These are phyloP conservation scores for Fomitiporia mediterranea DNA, from an alignment of 1,284 basidiomycete genomes.

Conservation along the genomic window DNA sequence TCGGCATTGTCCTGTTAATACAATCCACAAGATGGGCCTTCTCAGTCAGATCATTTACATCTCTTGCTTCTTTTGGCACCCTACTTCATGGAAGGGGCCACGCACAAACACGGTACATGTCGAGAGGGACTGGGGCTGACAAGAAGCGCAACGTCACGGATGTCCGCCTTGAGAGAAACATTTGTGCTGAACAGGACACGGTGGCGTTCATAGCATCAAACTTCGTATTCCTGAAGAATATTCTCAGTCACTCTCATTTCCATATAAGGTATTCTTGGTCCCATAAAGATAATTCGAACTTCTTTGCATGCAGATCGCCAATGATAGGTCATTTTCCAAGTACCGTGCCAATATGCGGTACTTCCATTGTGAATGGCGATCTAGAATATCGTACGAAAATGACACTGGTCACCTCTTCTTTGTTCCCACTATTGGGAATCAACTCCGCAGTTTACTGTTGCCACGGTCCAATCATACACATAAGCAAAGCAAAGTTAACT, in stretches of 20 bases:
- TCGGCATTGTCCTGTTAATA: background rate
- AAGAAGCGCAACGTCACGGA: background rate
- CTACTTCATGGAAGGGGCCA: no score
- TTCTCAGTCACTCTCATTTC: background rate
- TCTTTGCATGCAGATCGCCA: conserved; percentile 1
- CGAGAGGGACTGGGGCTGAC: background rate
- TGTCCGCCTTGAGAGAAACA: background rate
- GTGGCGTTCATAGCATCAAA: background rate
- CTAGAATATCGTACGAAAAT: no score
- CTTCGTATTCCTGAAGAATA: background rate
- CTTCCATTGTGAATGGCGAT: no score
- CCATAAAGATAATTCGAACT: background rate
- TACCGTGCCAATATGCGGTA: background rate
- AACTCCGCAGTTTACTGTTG: no score
- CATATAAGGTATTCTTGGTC: background rate
- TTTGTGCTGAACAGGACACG: background rate
- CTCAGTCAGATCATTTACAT: background rate
- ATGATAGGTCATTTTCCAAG: background rate
- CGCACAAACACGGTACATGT: background rate
- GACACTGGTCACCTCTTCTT: no score
- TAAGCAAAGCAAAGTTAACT: no score
- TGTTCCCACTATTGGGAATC: no score
- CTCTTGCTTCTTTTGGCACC: background rate
- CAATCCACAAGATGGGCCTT: background rate
- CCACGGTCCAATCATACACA: no score